A percentile compares a stretch with the other conserved stretches of the same genome.
These are phyloP conservation scores for Boletellus emodensis DNA, from an alignment of 768 basidiomycete species.

Conservation along the genomic window DNA sequence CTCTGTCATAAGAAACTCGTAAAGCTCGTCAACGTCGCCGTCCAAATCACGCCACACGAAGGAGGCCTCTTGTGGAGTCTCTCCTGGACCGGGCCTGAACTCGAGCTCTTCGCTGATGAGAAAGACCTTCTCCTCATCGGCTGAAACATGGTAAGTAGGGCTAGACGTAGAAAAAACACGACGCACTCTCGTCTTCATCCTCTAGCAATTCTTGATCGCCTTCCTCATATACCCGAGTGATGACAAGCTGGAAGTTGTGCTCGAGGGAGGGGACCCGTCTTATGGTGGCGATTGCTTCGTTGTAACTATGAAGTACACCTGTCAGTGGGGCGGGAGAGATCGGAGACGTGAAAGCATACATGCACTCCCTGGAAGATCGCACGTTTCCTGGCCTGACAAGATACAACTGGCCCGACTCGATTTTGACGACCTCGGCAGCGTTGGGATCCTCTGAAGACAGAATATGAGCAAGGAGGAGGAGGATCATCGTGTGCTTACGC, in stretches of 20 bases:
- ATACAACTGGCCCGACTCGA: constrained; percentile 86
- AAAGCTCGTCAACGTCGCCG: constrained; percentile 89
- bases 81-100: constrained; percentile 70
- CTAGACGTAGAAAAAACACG: not conserved
- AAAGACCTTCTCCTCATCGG: constrained; percentile 91
- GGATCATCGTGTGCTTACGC: constrained; percentile 61
- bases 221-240: constrained; percentile 96
- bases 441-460: constrained; percentile 76
- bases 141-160: constrained; percentile 38
- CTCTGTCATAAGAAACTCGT: constrained; percentile 82
- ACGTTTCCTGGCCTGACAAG: constrained; percentile 89
- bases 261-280: constrained; percentile 74
- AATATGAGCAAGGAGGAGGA: constrained; percentile 22
- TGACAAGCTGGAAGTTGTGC: constrained; percentile 86
- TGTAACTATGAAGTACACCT: constrained; percentile 57
- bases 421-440: constrained; percentile 92
- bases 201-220: constrained; percentile 93
- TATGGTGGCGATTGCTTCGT: constrained; percentile 93
- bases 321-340: not conserved
- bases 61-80: constrained; percentile 70
- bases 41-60: constrained; percentile 91
- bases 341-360: constrained; percentile 49
- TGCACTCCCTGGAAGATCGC: constrained; percentile 93
- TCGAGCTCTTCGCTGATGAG: constrained; percentile 87
- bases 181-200: constrained; percentile 86